Conservation (phyloP, 495 filamentous ascomycete species). For the Daldinia vernicosa region DNA sequence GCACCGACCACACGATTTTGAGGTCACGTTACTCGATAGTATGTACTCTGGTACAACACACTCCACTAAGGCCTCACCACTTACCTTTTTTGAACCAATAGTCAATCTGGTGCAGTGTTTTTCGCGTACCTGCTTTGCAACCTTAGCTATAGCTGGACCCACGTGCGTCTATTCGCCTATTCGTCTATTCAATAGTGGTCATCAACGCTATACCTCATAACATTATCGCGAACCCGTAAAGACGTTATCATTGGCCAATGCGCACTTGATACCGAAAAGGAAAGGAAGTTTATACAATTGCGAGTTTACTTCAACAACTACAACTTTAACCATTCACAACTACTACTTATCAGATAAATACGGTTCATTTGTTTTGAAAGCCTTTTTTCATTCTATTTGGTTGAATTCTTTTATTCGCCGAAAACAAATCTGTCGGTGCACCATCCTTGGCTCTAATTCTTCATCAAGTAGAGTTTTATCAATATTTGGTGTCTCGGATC, state of each 20-base stretch:
- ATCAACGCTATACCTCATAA: not conserved
- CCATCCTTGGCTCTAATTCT: not conserved
- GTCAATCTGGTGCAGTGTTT: conserved; percentile 3
- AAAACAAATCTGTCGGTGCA: not conserved
- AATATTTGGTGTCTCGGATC: not conserved
- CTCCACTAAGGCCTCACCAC: conserved; percentile 19
- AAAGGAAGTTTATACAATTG: not conserved
- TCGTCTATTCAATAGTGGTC: not conserved
- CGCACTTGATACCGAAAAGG: not conserved
- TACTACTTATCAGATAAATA: not conserved
- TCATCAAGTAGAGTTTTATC: not conserved
- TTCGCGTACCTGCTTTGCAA: conserved; percentile 33
- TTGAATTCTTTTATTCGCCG: not conserved
- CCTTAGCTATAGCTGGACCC: conserved; percentile 24
- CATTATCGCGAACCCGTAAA: conserved; percentile 12
- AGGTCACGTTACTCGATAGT: conserved; percentile 51
- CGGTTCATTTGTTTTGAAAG: not conserved
- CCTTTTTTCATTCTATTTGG: not conserved
- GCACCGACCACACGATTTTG: conserved; percentile 48
- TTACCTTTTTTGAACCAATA: conserved; percentile 19
- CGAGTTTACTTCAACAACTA: not conserved
- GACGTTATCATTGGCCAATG: not conserved
- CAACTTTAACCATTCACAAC: not conserved
- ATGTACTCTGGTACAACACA: conserved; percentile 34
- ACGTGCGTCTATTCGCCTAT: conserved; percentile 20